Conservation (phyloP, 1,139 yeast species). For the Candida neerlandica region DNA sequence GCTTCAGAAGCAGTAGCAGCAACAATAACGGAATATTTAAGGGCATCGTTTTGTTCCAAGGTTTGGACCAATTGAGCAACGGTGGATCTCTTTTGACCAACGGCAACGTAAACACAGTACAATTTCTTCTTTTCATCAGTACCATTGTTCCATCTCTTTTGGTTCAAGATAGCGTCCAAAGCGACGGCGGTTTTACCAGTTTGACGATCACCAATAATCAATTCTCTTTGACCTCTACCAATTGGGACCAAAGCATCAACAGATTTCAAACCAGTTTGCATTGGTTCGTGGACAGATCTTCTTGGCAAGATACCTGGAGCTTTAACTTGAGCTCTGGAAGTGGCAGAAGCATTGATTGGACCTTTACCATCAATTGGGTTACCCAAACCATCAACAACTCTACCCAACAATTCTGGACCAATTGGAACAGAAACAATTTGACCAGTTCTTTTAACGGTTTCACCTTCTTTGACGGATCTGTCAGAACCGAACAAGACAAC, state of each 20-base stretch:
- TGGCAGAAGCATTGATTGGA: slow-evolving; percentile 84
- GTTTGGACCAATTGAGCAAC: slow-evolving; percentile 99
- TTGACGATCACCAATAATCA: slow-evolving; percentile 99
- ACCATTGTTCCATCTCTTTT: slow-evolving; percentile 98
- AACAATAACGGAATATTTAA: slow-evolving; percentile 96
- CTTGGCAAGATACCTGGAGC: slow-evolving; percentile 99
- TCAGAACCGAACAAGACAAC: slow-evolving; percentile 99
- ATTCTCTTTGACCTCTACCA: slow-evolving; percentile 99
- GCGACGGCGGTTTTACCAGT: slow-evolving; percentile 99
- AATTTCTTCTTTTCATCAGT: slow-evolving; percentile 94
- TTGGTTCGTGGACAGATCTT: slow-evolving; percentile 97
- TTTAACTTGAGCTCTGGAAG: slow-evolving; percentile 96
- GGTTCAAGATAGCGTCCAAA: slow-evolving; percentile 96
- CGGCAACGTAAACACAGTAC: slow-evolving; percentile 99
- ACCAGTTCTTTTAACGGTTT: slow-evolving; percentile 99
- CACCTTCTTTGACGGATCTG: slow-evolving; percentile 98
- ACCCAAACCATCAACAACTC: slow-evolving; percentile 99
- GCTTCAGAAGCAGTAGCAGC: slow-evolving; percentile 99
- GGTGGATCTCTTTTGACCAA: slow-evolving; percentile 99
- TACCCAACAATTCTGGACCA: slow-evolving; percentile 97
- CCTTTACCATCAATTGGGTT: slow-evolving; percentile 99
- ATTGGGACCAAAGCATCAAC: slow-evolving; percentile 99
- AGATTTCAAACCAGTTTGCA: slow-evolving; percentile 99
- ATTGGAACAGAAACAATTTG: slow-evolving; percentile 99
- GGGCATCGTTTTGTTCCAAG: slow-evolving; percentile 96